Evolutionary conservation across 2,329 filamentous ascomycete species (phyloP).

Genomic region (Monilinia fructigena): DNA sequence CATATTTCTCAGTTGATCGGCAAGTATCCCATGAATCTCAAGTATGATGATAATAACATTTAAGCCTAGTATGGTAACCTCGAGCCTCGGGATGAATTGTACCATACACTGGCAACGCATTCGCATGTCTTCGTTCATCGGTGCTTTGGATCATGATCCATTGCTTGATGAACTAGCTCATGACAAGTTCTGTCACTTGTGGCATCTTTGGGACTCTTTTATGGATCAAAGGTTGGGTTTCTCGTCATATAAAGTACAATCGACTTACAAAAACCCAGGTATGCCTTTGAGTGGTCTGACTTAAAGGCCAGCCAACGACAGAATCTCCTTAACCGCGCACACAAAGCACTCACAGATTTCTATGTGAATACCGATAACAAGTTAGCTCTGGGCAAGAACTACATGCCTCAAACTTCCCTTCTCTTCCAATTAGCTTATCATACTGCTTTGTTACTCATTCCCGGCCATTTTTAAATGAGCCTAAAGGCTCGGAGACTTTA

Average conservation of each 20-base stretch:
- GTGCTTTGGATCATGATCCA: constrained; percentile 2
- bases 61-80: constrained; percentile 23
- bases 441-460: constrained; percentile 8
- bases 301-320: constrained; percentile 1
- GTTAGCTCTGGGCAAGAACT: constrained; percentile 6
- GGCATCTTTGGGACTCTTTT: constrained; percentile 30
- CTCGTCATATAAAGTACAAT: not conserved
- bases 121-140: constrained; percentile 19
- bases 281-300: not conserved
- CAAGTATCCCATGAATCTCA: not conserved
- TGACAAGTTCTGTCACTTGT: constrained; percentile 25
- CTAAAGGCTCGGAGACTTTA: constrained; percentile 1
- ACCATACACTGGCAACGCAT: constrained; percentile 29
- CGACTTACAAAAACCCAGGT: not conserved
- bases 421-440: constrained; percentile 13
- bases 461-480: not conserved
- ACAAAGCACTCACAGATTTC: constrained; percentile 8
- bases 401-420: constrained; percentile 12
- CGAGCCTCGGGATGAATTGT: constrained; percentile 29
- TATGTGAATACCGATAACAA: not conserved
- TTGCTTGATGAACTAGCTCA: constrained; percentile 26
- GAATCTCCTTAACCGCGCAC: constrained; percentile 3
- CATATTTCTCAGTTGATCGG: constrained; percentile 29
- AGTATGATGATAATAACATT: not conserved
- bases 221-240: constrained; percentile 27